These are phyloP conservation scores for Phytophthora litchii DNA, from an alignment of 352 stramenopile species.

Conservation along the genomic window DNA sequence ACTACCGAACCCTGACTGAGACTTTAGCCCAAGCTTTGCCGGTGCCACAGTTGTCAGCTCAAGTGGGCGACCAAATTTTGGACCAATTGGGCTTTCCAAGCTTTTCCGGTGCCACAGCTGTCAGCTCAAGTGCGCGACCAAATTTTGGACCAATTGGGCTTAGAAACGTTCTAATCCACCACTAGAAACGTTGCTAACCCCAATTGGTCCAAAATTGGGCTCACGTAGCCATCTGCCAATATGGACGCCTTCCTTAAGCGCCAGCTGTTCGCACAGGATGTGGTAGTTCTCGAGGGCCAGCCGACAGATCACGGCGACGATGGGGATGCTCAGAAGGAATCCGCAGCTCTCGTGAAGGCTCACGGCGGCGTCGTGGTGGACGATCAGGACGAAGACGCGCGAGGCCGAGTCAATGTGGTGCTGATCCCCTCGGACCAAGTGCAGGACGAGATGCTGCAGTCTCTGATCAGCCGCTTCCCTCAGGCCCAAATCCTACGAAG, in stretches of 20 bases:
- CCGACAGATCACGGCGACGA: neutral
- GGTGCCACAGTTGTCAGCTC: too few species aligned
- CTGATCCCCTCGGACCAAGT: slow-evolving; percentile 19
- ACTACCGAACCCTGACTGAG: too few species aligned
- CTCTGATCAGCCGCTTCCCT: slow-evolving; percentile 24
- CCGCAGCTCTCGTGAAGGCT: slow-evolving; percentile 30
- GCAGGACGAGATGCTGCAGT: slow-evolving; percentile 26
- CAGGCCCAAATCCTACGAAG: slow-evolving; percentile 32
- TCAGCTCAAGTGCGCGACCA: too few species aligned
- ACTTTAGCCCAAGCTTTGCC: too few species aligned
- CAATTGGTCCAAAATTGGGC: too few species aligned
- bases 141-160: too few species aligned
- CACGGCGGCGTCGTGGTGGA: slow-evolving; percentile 45
- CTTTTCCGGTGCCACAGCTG: too few species aligned
- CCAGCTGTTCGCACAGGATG: slow-evolving; percentile 47
- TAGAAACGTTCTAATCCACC: too few species aligned
- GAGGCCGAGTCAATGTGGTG: slow-evolving; percentile 29
- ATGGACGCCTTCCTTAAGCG: slow-evolving; percentile 75
- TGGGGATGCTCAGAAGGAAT: neutral
- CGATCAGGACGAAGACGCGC: slow-evolving; percentile 1
- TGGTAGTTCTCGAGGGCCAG: slow-evolving; percentile 32
- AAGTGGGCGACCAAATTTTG: too few species aligned
- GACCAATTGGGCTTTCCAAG: too few species aligned
- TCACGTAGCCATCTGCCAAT: neutral
- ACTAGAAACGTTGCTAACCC: too few species aligned